Percentiles rank a stretch among this genome's conserved stretches.
These are phyloP conservation scores for Blastomyces percursus DNA, from an alignment of 2,329 filamentous ascomycete species.

Conservation along the genomic window DNA sequence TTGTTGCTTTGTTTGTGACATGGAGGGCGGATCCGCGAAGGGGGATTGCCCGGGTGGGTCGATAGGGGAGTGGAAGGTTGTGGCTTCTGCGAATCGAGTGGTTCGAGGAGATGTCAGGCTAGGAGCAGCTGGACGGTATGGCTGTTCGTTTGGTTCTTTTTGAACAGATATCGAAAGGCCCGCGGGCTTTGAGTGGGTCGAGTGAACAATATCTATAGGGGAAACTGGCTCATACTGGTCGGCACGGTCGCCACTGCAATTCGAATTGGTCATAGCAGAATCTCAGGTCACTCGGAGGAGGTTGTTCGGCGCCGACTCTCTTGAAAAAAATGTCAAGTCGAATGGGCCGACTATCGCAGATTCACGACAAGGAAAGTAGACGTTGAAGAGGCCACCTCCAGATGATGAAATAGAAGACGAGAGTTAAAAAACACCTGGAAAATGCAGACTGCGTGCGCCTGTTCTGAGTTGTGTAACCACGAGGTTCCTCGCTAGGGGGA, in stretches of 20 bases:
- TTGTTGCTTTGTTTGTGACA: constrained; percentile 40
- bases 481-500: not conserved
- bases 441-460: not conserved
- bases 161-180: constrained; percentile 19
- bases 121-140: constrained; percentile 20
- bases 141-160: constrained; percentile 13
- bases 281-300: not conserved
- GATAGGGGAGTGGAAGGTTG: constrained; percentile 52
- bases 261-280: constrained; percentile 12
- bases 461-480: not conserved
- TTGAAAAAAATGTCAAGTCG: not conserved
- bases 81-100: constrained; percentile 55
- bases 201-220: constrained; percentile 29
- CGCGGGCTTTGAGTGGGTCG: constrained; percentile 23
- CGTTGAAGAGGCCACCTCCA: constrained; percentile 2
- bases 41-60: constrained; percentile 39
- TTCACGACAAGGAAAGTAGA: not conserved
- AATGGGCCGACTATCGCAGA: not conserved
- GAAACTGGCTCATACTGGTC: constrained; percentile 23
- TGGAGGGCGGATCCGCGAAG: constrained; percentile 41
- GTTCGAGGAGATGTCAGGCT: constrained; percentile 44
- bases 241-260: constrained; percentile 9
- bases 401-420: not conserved
- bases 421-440: not conserved
- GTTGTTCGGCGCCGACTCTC: not conserved